Evolutionary conservation across 441 rosid genomes (phyloP), one percentile per base, ranked within the genome.

Genomic region (Aquilaria agallochum): DNA sequence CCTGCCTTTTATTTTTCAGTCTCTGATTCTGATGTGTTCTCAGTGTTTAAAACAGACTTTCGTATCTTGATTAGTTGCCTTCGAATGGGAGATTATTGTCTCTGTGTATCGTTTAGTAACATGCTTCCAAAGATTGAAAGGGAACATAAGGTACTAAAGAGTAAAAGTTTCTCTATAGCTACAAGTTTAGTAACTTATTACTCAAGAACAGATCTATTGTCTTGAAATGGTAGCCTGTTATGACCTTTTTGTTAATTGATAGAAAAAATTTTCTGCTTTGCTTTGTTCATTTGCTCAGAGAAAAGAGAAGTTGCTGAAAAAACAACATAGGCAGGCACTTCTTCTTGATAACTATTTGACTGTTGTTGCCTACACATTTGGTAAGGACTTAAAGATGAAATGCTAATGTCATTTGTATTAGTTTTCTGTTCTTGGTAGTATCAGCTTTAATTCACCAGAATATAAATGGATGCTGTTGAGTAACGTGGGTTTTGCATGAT

Each of bases 111-210:
- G 27, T 20, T 20, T 20, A 20, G 27, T 74, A 93, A 90, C 78
- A 83, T 85, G 96, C 98, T 95, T 80, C 94, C 97, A 44, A 98
- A 95, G 76, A 90, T 95, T 56, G 98, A 88, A 72, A 95, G 78
- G 77, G 96, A 88, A 75, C 90, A 95, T 70, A 95, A 92, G 99
- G 99, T 92, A 79, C 67, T n/a, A 5, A 51, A 62, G 20, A 60
- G 46, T 20, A 36, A 36, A 5, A 4, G 27, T 53, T 65, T 62
- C 70, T 68, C 63, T 51, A 53, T 58, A 60, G 20, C 45, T 27
- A 33, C 50, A 42, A 48, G 56, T 50, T 42, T 32, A 56, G 20
- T 44, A n/a, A 31, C 30, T 31, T 9, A 31, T 12, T 53, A 30
- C 3, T 53, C 30, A 11, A 14, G 34, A 34, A 31, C 2, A 10